Evolutionary conservation across 805 yeast genomes (phyloP).

Genomic region (Isabelozyma gotoi): DNA sequence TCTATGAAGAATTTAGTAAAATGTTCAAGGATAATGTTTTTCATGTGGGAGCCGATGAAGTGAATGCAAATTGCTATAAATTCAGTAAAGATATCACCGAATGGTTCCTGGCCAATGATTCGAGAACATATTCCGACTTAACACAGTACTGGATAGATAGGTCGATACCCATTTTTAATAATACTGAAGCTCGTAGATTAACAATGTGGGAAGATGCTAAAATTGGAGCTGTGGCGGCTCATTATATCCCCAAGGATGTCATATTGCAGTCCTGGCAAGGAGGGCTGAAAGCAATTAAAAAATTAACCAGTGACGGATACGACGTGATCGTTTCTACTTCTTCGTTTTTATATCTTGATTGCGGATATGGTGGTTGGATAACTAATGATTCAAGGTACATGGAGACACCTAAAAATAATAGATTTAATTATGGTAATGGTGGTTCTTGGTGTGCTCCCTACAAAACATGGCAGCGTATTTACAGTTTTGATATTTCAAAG

Average conservation of each 20-base stretch:
- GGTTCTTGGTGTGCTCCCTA: slow-evolving; percentile 46
- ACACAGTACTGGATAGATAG: slow-evolving; percentile 34
- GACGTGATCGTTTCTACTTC: slow-evolving; percentile 38
- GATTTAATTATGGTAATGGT: slow-evolving; percentile 28
- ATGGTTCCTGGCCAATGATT: slow-evolving; percentile 25
- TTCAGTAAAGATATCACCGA: slow-evolving; percentile 20
- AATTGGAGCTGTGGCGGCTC: slow-evolving; percentile 19
- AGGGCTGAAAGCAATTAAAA: slow-evolving; percentile 17
- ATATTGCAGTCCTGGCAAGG: slow-evolving; percentile 37
- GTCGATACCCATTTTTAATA: slow-evolving; percentile 31
- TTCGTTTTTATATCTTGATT: slow-evolving; percentile 36
- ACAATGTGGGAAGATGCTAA: slow-evolving; percentile 44
- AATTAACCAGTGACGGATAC: slow-evolving; percentile 32
- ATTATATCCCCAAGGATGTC: slow-evolving; percentile 26
- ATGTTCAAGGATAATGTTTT: slow-evolving; percentile 35
- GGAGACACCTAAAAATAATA: slow-evolving; percentile 18
- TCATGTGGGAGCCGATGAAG: slow-evolving; percentile 44
- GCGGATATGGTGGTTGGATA: slow-evolving; percentile 39
- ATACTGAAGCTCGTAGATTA: slow-evolving; percentile 18
- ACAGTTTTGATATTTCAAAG: slow-evolving; percentile 31
- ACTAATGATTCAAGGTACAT: slow-evolving; percentile 34
- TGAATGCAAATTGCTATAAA: slow-evolving; percentile 33
- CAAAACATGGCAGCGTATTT: slow-evolving; percentile 44
- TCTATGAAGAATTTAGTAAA: slow-evolving; percentile 30
- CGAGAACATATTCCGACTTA: slow-evolving; percentile 26